phyloP scores from a whole-genome alignment of 2,329 filamentous ascomycete genomes.

The Septoria petroselini region DNA sequence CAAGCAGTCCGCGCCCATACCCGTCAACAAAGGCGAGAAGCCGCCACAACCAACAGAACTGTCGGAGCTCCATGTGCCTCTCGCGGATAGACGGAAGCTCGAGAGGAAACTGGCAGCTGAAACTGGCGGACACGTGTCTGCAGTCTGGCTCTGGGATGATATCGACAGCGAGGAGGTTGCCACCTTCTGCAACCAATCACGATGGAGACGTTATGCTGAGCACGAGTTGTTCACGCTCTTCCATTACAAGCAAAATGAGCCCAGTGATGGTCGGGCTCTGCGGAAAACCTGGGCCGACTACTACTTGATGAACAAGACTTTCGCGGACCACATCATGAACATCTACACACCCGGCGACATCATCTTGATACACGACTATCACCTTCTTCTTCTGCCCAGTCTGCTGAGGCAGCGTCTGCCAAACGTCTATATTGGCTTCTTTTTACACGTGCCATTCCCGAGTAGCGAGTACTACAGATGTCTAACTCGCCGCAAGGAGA shows the following conservation, averaged over 20 bases:
- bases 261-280: constrained; percentile 77
- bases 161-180: constrained; percentile 64
- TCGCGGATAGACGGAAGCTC: constrained; percentile 66
- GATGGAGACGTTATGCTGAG: constrained; percentile 89
- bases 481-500: constrained; percentile 80
- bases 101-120: constrained; percentile 71
- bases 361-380: constrained; percentile 90
- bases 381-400: constrained; percentile 83
- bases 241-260: constrained; percentile 93
- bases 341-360: constrained; percentile 91
- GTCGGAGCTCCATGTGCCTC: constrained; percentile 69
- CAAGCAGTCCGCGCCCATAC: constrained; percentile 75
- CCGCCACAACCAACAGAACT: constrained; percentile 41
- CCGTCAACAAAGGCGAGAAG: constrained; percentile 59
- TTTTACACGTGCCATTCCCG: constrained; percentile 89
- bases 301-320: constrained; percentile 86
- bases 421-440: constrained; percentile 92
- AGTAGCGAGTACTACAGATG: constrained; percentile 94
- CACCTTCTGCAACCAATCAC: constrained; percentile 72
- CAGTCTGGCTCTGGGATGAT: constrained; percentile 85
- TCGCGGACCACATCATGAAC: constrained; percentile 83
- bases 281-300: constrained; percentile 88
- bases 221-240: constrained; percentile 88
- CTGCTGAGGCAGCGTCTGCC: constrained; percentile 82
- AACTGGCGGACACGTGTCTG: constrained; percentile 73